Conservation (phyloP, 352 stramenopile species). For the Pythium scleroteichum region DNA sequence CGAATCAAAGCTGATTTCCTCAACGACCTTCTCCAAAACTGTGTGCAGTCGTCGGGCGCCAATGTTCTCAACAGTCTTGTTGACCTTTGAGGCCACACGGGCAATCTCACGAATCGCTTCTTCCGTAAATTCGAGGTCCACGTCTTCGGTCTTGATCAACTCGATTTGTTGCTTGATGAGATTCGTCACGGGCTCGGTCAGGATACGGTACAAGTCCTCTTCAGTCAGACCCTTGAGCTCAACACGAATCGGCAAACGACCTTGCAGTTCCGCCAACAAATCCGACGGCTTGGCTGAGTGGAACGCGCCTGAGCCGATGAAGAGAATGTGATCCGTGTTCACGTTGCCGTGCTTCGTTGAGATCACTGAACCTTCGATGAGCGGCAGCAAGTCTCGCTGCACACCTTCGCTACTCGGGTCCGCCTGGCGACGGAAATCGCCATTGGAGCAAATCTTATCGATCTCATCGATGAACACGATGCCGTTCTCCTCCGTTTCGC, state of each 20-base stretch:
- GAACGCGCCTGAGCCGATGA: constrained; percentile 98
- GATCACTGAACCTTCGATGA: constrained; percentile 98
- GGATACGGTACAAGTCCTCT: constrained; percentile 98
- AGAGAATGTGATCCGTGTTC: constrained; percentile 99
- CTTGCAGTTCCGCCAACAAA: constrained; percentile 97
- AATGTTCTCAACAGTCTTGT: constrained; percentile 99
- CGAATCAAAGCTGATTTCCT: constrained; percentile 98
- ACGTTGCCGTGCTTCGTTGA: constrained; percentile 99
- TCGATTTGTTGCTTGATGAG: constrained; percentile 98
- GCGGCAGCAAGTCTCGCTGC: constrained; percentile 97
- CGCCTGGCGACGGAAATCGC: constrained; percentile 91
- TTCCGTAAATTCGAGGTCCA: constrained; percentile 95
- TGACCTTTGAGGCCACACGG: constrained; percentile 93
- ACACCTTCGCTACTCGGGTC: constrained; percentile 98
- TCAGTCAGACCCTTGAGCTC: constrained; percentile 99
- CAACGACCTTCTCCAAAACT: constrained; percentile 97
- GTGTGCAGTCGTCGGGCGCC: constrained; percentile 97
- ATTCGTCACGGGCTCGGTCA: constrained; percentile 99
- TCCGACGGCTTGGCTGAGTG: constrained; percentile 98
- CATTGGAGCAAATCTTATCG: constrained; percentile 98
- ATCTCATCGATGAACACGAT: constrained; percentile 99
- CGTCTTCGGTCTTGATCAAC: constrained; percentile 96
- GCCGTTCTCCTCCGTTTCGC: constrained; percentile 97
- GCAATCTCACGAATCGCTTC: constrained; percentile 98
- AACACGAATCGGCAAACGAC: constrained; percentile 98